These are phyloP conservation scores for Hericium erinaceus DNA, from an alignment of 768 basidiomycete genomes.

Conservation along the genomic window DNA sequence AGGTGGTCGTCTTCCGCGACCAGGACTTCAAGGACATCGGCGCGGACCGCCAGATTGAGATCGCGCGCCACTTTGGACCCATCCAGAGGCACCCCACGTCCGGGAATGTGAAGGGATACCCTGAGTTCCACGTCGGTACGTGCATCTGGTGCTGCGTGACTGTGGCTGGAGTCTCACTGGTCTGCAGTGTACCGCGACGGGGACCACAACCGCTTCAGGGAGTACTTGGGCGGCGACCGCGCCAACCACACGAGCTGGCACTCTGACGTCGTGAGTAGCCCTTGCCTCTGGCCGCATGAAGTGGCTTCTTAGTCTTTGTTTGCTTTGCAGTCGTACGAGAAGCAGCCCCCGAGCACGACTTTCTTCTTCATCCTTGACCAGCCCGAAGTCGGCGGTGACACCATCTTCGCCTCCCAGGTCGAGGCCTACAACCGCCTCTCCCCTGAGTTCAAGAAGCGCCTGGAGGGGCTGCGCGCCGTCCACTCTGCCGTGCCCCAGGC, in stretches of 20 bases:
- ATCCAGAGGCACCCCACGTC: conserved; percentile 28
- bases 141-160: not conserved
- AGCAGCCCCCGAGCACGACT: conserved; percentile 51
- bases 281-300: not conserved
- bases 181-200: conserved; percentile 33
- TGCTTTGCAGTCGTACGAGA: conserved; percentile 40
- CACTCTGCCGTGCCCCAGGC: conserved; percentile 45
- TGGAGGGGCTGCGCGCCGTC: conserved; percentile 47
- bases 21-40: conserved; percentile 53
- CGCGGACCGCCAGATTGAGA: conserved; percentile 43
- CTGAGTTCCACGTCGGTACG: conserved; percentile 50
- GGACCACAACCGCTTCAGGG: conserved; percentile 31
- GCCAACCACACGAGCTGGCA: conserved; percentile 40
- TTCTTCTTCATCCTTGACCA: conserved; percentile 50
- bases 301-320: not conserved
- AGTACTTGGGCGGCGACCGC: conserved; percentile 34
- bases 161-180: not conserved
- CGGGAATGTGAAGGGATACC: conserved; percentile 44
- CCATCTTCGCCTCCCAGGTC: conserved; percentile 26
- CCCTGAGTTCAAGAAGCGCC: conserved; percentile 43
- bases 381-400: conserved; percentile 35
- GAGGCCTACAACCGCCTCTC: conserved; percentile 54
- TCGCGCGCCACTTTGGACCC: conserved; percentile 26
- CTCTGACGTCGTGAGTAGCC: conserved; percentile 38
- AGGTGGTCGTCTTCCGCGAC: conserved; percentile 47